These are phyloP conservation scores for Myriosclerotinia curreyana DNA, from an alignment of 2,329 filamentous ascomycete genomes.

Conservation along the genomic window DNA sequence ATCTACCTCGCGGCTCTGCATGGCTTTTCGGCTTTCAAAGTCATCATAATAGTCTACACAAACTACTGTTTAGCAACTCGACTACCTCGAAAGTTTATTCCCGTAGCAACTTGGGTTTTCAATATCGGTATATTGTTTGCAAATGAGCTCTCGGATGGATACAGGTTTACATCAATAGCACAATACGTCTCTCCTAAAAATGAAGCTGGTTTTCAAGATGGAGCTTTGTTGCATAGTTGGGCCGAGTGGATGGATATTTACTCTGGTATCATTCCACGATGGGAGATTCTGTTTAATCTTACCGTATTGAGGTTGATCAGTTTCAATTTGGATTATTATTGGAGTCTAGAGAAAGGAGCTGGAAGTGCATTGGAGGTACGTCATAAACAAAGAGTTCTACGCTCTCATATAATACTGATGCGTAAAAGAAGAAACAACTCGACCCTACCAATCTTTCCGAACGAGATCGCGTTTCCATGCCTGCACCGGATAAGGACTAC, in stretches of 20 bases:
- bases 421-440: conserved; percentile 92
- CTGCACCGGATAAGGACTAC: conserved; percentile 69
- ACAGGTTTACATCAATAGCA: conserved; percentile 65
- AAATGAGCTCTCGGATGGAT: conserved; percentile 82
- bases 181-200: conserved; percentile 45
- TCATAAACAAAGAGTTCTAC: conserved; percentile 23
- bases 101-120: conserved; percentile 80
- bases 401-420: conserved; percentile 51
- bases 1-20: conserved; percentile 78
- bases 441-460: conserved; percentile 86
- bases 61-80: conserved; percentile 78
- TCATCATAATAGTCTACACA: conserved; percentile 72
- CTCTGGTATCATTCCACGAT: conserved; percentile 80
- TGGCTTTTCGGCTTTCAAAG: conserved; percentile 80
- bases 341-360: conserved; percentile 67
- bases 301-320: conserved; percentile 90
- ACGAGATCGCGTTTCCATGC: conserved; percentile 75
- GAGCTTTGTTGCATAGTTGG: conserved; percentile 43
- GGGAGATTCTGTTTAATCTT: conserved; percentile 98
- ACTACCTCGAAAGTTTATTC: conserved; percentile 68
- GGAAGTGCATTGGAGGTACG: conserved; percentile 78
- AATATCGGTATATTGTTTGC: conserved; percentile 83
- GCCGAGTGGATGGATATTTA: conserved; percentile 73
- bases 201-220: conserved; percentile 16
- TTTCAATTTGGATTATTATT: conserved; percentile 96